Evolutionary conservation across 164 flowering plant genomes (phyloP).

Genomic region (Umbellularia californica): DNA sequence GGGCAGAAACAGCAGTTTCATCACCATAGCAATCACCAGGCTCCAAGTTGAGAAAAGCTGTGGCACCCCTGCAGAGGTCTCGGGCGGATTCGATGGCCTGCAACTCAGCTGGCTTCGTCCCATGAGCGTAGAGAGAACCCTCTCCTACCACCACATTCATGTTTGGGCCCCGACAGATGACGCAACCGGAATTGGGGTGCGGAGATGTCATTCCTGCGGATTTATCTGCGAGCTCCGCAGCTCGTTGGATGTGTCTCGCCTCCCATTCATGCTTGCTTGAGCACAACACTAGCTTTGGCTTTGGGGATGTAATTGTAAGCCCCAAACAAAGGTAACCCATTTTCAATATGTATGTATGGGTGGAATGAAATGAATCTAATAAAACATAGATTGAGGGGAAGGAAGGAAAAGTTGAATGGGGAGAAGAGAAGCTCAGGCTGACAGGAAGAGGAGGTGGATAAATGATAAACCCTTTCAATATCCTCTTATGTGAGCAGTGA

Average conservation of each 20-base stretch:
- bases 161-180: conserved; percentile 39
- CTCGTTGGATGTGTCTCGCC: conserved; percentile 53
- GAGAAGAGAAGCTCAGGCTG: too few species aligned
- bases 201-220: conserved; percentile 91
- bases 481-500: too few species aligned
- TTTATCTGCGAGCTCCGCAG: conserved; percentile 74
- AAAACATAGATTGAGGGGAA: too few species aligned
- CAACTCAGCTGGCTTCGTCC: conserved; percentile 82
- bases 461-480: too few species aligned
- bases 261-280: conserved; percentile 31
- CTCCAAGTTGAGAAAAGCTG: conserved; percentile 91
- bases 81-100: conserved; percentile 76
- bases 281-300: background rate
- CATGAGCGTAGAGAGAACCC: conserved; percentile 83
- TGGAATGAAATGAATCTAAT: too few species aligned
- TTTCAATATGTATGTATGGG: too few species aligned
- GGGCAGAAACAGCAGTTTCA: conserved; percentile 68
- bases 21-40: conserved; percentile 88
- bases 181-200: conserved; percentile 95
- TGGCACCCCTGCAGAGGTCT: conserved; percentile 53
- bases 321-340: background rate
- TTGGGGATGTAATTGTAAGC: background rate
- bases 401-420: too few species aligned
- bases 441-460: too few species aligned
- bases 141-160: conserved; percentile 53